Evolutionary conservation across 257 asterid species (phyloP), one percentile per base, ranked within the genome.

Genomic region (Solanum stenotomum): DNA sequence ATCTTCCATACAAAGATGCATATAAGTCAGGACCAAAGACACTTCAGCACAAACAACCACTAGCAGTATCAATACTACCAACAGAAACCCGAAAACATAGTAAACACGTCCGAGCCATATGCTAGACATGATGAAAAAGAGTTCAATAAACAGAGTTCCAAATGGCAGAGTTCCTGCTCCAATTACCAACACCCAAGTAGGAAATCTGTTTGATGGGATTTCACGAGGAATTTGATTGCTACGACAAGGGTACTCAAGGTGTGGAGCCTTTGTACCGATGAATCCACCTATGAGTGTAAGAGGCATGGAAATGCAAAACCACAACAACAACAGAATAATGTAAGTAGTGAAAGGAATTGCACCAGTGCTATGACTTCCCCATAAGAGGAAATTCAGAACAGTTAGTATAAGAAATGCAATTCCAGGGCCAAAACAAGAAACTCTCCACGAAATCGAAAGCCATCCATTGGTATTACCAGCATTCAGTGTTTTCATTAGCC

Each of bases 41-140:
- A 85, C 90, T 72, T 88, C 90, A 35, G 88, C 86, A 40, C 90
- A 85, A 34, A 88, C 90, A n/a, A 85, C 86, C 46, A 88, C 86
- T 5, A 88, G 37, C 9, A 88, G 27, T 44, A 88, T 65, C 7
- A 85, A 16, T 29, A 88, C 90, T 14, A 88, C 65, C 37, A 88
- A 85, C 40, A 88, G 88, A 84, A 88, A 88, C 37, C 88, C 90
- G 35, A 88, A 88, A 20, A 88, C 90, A 76, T 85, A 88, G 86
- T 88, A 88, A 4, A 88, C 90, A 22, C 81, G 88, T 20, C 90
- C 90, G 2, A 88, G 90, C 90, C 90, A 88, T 61, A 88, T 33
- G 90, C 90, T 88, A 6, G 90, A 88, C 90, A 88, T 88, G 83
- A 88, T 88, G 85, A 88, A 88, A 59, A 88, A 88, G 49, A 88